These are phyloP conservation scores for Penicillium sp. DNA, from an alignment of 2,329 filamentous ascomycete genomes.

Conservation along the genomic window DNA sequence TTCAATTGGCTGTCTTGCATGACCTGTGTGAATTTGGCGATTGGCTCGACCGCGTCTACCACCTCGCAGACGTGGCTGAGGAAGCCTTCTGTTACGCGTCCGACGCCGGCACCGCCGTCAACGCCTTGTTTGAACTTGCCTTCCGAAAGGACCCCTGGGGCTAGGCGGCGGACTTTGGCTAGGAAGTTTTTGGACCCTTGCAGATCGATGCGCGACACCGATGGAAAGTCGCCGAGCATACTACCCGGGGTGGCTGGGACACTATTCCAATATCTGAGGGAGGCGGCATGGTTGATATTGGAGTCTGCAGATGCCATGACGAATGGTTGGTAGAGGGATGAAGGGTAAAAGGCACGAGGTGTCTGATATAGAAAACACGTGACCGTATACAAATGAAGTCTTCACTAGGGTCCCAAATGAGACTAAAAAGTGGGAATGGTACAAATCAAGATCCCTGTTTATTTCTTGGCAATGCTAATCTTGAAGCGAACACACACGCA, in stretches of 20 bases:
- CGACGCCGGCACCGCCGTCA: slow-evolving; percentile 72
- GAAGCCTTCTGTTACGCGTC: slow-evolving; percentile 76
- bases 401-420: background rate
- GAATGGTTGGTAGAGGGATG: background rate
- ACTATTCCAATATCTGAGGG: slow-evolving; percentile 44
- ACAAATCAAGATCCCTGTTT: background rate
- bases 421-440: background rate
- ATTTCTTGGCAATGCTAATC: background rate
- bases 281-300: slow-evolving; percentile 38
- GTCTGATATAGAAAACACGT: background rate
- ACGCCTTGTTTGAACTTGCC: slow-evolving; percentile 43
- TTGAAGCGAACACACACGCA: too few relatives aligned
- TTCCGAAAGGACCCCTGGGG: slow-evolving; percentile 15
- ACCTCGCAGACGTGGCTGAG: slow-evolving; percentile 68
- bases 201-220: slow-evolving; percentile 69
- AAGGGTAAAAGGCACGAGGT: background rate
- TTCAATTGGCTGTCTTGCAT: slow-evolving; percentile 48
- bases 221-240: slow-evolving; percentile 67
- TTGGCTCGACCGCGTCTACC: slow-evolving; percentile 84
- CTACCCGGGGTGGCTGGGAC: slow-evolving; percentile 42
- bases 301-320: slow-evolving; percentile 12
- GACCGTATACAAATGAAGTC: background rate
- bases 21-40: slow-evolving; percentile 73
- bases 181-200: slow-evolving; percentile 71
- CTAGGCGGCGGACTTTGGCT: slow-evolving; percentile 59